Evolutionary conservation across 176 grass and related monocot genomes (phyloP), one percentile per base, ranked within the genome.

Genomic region (Typha latifolia): DNA sequence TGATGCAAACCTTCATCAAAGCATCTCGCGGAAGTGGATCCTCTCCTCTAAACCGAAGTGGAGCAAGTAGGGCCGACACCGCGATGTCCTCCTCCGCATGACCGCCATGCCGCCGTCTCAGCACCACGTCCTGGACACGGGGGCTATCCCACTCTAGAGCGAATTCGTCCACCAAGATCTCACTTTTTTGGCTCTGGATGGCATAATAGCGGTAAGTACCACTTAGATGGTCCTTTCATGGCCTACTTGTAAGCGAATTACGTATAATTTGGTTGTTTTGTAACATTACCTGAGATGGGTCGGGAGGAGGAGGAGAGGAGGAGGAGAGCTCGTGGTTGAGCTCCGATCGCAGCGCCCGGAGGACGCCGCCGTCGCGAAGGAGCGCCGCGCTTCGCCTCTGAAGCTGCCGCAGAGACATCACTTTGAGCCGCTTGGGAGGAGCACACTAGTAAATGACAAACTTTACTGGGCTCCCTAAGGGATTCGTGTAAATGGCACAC

Each of bases 1-100:
- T 79, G 74, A 96, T 52, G 69, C 82, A 96, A 10, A 96, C 82
- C 78, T 87, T 96, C 82, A 96, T 83, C 49, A 75, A 70, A 29
- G 73, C 74, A 13, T 62, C 71, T 66, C 75, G 81, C 5, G 67
- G 77, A 49, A 82, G 49, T 12, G 79, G 52, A 1, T 74, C 82
- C 7, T 72, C 53, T 15, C 21, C 79, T 1, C 27, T 43, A 19
- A 81, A 88, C 26, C 8, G 47, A 79, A 96, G 76, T 47, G 87
- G 91, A 1, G 76, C 82, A 56, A 88, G 79, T 74, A 96, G 51
- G 66, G 87, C 82, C 37, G 91, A 91, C 57, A 96, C 82, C 59
- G 77, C 73, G 12, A 96, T 66, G 77, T 85, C 79, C 79, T 91
- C 84, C 4, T 12, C 31, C 21, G 48, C 51, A 37, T 37, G 34